These are phyloP conservation scores for Solanum chiquidenum DNA, from an alignment of 257 asterid species.

Conservation along the genomic window DNA sequence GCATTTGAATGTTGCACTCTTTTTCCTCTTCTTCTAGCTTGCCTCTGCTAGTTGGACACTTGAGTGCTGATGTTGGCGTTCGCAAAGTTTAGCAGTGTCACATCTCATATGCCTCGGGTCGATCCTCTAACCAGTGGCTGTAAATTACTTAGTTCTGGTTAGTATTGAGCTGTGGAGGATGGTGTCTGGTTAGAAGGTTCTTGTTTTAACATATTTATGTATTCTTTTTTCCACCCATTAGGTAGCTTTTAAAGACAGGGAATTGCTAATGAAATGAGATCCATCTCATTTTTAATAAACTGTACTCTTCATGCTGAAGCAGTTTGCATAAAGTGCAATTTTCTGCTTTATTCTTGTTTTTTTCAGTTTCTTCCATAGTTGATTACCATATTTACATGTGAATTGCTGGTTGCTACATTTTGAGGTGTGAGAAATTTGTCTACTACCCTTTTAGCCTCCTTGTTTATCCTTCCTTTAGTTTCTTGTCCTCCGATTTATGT, in stretches of 20 bases:
- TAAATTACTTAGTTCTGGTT: constrained; percentile 16
- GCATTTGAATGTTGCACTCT: background rate
- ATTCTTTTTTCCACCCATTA: background rate
- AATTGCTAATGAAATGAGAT: background rate
- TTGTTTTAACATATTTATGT: background rate
- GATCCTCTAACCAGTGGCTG: constrained; percentile 2
- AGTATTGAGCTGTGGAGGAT: background rate
- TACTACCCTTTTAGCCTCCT: background rate
- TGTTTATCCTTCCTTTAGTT: background rate
- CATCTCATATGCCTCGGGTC: background rate
- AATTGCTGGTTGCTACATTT: background rate
- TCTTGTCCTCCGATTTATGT: background rate
- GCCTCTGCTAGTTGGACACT: background rate
- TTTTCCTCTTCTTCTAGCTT: background rate
- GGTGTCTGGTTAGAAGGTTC: background rate
- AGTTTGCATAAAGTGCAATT: background rate
- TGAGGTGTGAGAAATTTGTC: background rate
- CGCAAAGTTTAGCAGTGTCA: background rate
- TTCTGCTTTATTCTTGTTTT: background rate
- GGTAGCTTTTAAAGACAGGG: background rate
- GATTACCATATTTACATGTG: background rate
- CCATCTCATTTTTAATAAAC: background rate
- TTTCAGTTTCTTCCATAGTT: background rate
- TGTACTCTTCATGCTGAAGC: background rate
- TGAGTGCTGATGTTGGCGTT: constrained; percentile 7